phyloP scores from a whole-genome alignment of 2,329 filamentous ascomycete genomes.

The Cercospora sp. region DNA sequence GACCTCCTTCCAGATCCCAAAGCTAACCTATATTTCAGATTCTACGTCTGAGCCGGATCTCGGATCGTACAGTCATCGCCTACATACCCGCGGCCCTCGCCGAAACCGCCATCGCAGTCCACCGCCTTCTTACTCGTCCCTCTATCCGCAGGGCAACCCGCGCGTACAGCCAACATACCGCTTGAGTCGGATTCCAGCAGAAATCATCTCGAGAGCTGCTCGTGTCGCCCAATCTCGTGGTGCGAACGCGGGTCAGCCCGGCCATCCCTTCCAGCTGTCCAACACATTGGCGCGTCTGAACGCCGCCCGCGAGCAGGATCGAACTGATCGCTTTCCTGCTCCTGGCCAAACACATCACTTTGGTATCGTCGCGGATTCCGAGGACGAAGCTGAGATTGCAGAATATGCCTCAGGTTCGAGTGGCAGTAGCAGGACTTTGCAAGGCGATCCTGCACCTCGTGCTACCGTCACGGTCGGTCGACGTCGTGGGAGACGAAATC shows the following conservation, averaged over 20 bases:
- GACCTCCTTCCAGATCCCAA: background rate
- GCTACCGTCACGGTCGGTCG: background rate
- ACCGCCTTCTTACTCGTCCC: conserved; percentile 8
- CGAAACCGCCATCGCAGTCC: conserved; percentile 20
- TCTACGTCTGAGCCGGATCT: conserved; percentile 20
- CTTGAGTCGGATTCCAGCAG: conserved; percentile 1
- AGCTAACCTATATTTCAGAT: conserved; percentile 22
- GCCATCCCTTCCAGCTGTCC: conserved; percentile 30
- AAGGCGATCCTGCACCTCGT: background rate
- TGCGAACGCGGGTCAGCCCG: background rate
- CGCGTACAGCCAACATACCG: conserved; percentile 1
- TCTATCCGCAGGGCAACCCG: background rate
- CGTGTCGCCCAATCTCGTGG: conserved; percentile 10
- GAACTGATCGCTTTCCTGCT: background rate
- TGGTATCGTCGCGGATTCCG: background rate
- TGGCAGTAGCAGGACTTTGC: conserved; percentile 23
- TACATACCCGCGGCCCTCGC: conserved; percentile 18
- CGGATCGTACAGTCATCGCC: conserved; percentile 17
- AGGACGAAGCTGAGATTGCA: conserved; percentile 10
- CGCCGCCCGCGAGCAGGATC: conserved; percentile 8
- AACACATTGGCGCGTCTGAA: conserved; percentile 25
- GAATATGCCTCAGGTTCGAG: conserved; percentile 17
- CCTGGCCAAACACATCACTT: background rate
- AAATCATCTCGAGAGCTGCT: conserved; percentile 7
- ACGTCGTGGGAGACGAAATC: background rate